Evolutionary conservation across 768 basidiomycete species (phyloP).

Genomic region (Leccinum variicolor): DNA sequence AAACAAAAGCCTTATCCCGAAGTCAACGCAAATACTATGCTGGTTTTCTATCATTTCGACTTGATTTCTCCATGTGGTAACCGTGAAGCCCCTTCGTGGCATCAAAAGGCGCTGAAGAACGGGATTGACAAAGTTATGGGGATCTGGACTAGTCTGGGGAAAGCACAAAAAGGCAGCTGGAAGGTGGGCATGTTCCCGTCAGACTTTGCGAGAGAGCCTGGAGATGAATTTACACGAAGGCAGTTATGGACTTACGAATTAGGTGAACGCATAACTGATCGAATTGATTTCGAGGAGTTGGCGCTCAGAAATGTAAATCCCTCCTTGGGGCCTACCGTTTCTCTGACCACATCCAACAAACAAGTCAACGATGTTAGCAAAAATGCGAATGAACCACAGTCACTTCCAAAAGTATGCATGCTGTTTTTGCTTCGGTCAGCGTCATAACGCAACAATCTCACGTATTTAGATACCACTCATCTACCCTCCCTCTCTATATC

Average conservation of each 20-base stretch:
- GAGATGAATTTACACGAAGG: slow-evolving; percentile 1
- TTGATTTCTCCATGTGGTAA: slow-evolving; percentile 26
- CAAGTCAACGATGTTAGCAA: slow-evolving; percentile 15
- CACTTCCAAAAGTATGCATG: slow-evolving; percentile 12
- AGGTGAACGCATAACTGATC: slow-evolving; percentile 68
- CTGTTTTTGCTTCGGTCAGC: neutral
- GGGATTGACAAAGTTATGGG: slow-evolving; percentile 48
- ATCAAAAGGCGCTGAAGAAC: slow-evolving; percentile 38
- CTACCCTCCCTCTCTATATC: slow-evolving; percentile 51
- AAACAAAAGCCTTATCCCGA: slow-evolving; percentile 6
- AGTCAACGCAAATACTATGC: slow-evolving; percentile 16
- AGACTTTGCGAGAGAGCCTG: slow-evolving; percentile 1
- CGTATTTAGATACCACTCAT: slow-evolving; percentile 48
- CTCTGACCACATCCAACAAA: slow-evolving; percentile 19
- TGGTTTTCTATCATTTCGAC: slow-evolving; percentile 44
- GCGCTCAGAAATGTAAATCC: slow-evolving; percentile 72
- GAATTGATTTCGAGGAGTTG: slow-evolving; percentile 78
- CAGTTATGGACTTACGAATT: slow-evolving; percentile 59
- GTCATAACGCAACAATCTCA: neutral
- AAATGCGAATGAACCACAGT: slow-evolving; percentile 2
- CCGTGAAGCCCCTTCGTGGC: slow-evolving; percentile 31
- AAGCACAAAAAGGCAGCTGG: slow-evolving; percentile 64
- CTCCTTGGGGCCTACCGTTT: slow-evolving; percentile 55
- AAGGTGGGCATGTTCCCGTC: slow-evolving; percentile 46
- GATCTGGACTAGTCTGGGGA: slow-evolving; percentile 67